phyloP scores from a whole-genome alignment of 1,284 basidiomycete species.

The Trichosporon faecale region DNA sequence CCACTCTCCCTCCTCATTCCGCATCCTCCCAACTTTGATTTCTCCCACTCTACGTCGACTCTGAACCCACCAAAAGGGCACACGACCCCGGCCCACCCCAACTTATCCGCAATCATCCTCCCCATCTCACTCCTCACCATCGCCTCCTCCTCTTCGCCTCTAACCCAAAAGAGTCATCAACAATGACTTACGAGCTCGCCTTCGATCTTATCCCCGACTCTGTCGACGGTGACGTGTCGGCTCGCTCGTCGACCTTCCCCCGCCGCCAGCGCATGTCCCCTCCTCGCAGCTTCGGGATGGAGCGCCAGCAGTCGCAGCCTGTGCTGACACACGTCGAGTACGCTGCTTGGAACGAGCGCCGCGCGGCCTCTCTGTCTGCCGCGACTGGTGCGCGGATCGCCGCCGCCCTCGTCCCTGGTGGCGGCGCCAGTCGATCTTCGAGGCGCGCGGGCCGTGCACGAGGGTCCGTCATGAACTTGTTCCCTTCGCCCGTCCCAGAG shows the following conservation, averaged over 20 bases:
- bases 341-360: constrained; percentile 3
- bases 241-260: neutral
- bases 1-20: neutral
- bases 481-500: constrained; percentile 7
- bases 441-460: constrained; percentile 1
- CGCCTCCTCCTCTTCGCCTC: neutral
- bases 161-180: neutral
- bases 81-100: neutral
- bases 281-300: neutral
- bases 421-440: neutral
- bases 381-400: constrained; percentile 5
- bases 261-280: constrained; percentile 7
- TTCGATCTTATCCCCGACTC: constrained; percentile 6
- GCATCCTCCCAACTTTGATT: neutral
- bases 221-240: neutral
- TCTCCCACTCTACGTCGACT: neutral
- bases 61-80: neutral
- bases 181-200: constrained; percentile 5
- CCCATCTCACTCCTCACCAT: neutral
- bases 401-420: neutral
- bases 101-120: neutral
- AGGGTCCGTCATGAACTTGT: neutral
- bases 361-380: neutral
- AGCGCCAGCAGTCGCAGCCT: neutral
- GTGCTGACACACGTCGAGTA: constrained; percentile 4